A percentile compares a stretch with the other conserved stretches of the same genome.
Conservation (phyloP, 208 protist species). For the Acanthamoeba castellanii region DNA sequence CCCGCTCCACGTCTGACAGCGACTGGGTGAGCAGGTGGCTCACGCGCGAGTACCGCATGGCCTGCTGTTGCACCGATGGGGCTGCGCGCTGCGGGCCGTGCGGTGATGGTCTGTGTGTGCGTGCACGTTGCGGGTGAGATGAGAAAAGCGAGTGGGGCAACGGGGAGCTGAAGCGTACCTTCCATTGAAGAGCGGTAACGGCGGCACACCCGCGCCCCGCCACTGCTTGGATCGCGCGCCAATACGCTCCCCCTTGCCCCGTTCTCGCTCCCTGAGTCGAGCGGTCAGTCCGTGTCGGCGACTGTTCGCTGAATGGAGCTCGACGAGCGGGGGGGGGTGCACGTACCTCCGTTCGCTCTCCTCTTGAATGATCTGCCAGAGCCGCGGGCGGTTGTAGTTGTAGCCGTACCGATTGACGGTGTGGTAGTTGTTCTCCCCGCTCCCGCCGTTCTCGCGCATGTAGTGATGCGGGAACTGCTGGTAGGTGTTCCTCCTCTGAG, state of each 20-base stretch:
- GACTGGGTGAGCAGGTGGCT: conserved; percentile 73
- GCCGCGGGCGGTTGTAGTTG: conserved; percentile 36
- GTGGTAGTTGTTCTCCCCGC: conserved; percentile 19
- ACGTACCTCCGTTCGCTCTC: conserved; percentile 6
- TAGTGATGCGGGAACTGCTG: conserved; percentile 58
- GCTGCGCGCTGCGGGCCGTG: conserved; percentile 2
- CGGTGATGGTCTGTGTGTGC: neutral
- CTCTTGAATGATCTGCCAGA: conserved; percentile 64
- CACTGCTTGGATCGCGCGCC: neutral
- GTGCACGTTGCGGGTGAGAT: neutral
- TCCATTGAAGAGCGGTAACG: neutral
- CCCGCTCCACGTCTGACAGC: conserved; percentile 57
- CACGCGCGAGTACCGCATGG: conserved; percentile 35
- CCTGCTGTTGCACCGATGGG: conserved; percentile 25
- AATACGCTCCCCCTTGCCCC: conserved; percentile 22
- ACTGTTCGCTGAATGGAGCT: neutral
- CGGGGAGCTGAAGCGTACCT: neutral
- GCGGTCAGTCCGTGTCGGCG: neutral
- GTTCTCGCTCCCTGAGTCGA: neutral
- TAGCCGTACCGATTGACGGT: conserved; percentile 43
- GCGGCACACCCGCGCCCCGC: conserved; percentile 47
- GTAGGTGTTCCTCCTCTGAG: conserved; percentile 48
- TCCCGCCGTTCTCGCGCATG: conserved; percentile 43
- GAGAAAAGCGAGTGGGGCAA: neutral
- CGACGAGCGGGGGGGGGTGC: neutral